These are phyloP conservation scores for Populus tomentosa DNA, from an alignment of 441 rosid genomes.

Conservation along the genomic window DNA sequence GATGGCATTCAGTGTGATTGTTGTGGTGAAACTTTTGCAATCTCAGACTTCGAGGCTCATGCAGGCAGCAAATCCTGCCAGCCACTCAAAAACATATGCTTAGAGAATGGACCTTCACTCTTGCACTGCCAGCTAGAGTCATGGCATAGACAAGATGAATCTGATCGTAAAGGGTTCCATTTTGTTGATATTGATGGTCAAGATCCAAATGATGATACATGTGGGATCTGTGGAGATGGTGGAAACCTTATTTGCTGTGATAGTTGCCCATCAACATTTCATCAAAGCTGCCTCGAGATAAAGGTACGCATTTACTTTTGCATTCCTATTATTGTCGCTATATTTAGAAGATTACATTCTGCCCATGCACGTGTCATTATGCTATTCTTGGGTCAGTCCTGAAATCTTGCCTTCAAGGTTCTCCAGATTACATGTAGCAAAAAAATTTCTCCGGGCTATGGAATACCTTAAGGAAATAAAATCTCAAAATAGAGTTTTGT, in stretches of 20 bases:
- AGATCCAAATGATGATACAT: slow-evolving; percentile 95
- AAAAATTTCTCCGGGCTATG: background rate
- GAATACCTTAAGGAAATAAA: background rate
- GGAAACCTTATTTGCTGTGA: slow-evolving; percentile 94
- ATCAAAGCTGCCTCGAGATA: slow-evolving; percentile 79
- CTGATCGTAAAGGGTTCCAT: slow-evolving; percentile 51
- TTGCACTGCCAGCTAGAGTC: slow-evolving; percentile 68
- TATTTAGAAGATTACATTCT: background rate
- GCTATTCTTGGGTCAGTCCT: background rate
- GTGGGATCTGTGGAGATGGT: slow-evolving; percentile 98
- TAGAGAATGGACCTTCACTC: slow-evolving; percentile 66
- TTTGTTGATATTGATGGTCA: slow-evolving; percentile 57
- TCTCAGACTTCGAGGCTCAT: slow-evolving; percentile 64
- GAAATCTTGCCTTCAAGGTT: background rate
- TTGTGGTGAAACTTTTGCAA: slow-evolving; percentile 49
- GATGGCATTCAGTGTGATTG: slow-evolving; percentile 84
- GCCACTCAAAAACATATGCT: slow-evolving; percentile 55
- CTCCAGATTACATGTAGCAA: background rate
- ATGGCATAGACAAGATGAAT: slow-evolving; percentile 67
- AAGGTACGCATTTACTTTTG: slow-evolving; percentile 41
- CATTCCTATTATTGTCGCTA: background rate
- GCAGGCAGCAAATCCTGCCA: slow-evolving; percentile 46
- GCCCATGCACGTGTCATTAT: background rate
- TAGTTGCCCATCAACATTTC: slow-evolving; percentile 96
- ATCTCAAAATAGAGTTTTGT: background rate